Evolutionary conservation across 441 rosid genomes (phyloP), one percentile per base, ranked within the genome.

Genomic region (Cnidoscolus chayamansa): DNA sequence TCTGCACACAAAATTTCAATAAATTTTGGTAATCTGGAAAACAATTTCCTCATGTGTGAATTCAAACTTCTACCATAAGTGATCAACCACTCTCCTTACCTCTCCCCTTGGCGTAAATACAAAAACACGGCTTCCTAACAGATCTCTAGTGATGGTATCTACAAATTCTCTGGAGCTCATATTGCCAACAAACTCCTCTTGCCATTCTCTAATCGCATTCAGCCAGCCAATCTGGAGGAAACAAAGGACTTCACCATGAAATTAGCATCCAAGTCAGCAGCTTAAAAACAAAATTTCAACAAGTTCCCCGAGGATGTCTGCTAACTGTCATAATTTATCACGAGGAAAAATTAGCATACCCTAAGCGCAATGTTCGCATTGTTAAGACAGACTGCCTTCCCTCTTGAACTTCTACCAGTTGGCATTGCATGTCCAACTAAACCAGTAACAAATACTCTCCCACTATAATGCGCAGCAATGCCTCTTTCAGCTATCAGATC

Each of bases 121-220:
- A 78, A 95, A 95, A 78, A 95, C 87, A 49, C 97, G 87, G 72
- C 99, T 95, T 74, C 99, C 96, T 72, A 95, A 70, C 59, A 95
- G 92, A 84, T 95, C 99, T 79, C 90, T 83, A 12, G 98, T 95
- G 65, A 95, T 67, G 61, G 94, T 95, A 75, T 95, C 99, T 32
- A 95, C 99, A 86, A 95, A 95, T 83, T 95, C 99, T 79, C 99
- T 91, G 65, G 99, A 95, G 86, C 88, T 92, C 99, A 95, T 95
- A 84, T 92, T 95, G 81, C 99, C 99, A 70, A 95, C 99, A 72
- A 95, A 95, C 84, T 95, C 98, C 76, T 92, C 97, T 89, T 95
- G 99, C 99, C 99, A 95, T 83, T 95, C 98, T 74, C 99, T 90
- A 68, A 95, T 95, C 67, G 98, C 99, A 76, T 92, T 95, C 61